Percentiles rank a stretch among this genome's conserved stretches.
These are phyloP conservation scores for Kitagawia praeruptora DNA, from an alignment of 129 eudicot species.

Conservation along the genomic window DNA sequence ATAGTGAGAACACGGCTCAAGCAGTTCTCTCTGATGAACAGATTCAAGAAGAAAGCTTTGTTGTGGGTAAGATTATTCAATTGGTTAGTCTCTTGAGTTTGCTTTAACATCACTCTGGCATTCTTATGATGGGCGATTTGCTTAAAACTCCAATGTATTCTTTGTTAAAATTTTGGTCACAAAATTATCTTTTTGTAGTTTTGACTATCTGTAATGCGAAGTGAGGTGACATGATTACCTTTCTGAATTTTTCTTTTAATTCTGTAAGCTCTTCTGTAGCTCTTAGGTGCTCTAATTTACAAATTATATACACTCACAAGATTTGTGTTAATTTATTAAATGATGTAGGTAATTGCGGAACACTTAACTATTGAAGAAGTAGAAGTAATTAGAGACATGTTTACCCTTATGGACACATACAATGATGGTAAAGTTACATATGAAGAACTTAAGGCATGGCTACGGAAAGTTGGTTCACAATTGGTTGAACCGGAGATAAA, in stretches of 20 bases:
- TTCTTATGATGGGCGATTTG: neutral
- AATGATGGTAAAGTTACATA: slow-evolving; percentile 85
- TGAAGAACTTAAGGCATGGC: slow-evolving; percentile 76
- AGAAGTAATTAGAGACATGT: slow-evolving; percentile 91
- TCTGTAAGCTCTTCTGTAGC: neutral
- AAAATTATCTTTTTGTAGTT: neutral
- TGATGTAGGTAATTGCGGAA: slow-evolving; percentile 81
- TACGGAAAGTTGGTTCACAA: slow-evolving; percentile 88
- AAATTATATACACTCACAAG: neutral
- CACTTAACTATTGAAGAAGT: slow-evolving; percentile 87
- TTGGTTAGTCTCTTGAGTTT: neutral
- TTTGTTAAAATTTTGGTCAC: neutral
- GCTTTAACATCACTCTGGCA: neutral
- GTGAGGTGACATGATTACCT: neutral
- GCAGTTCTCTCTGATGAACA: slow-evolving; percentile 90
- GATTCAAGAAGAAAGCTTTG: slow-evolving; percentile 92
- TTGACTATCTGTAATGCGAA: no score
- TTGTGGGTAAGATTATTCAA: slow-evolving; percentile 47
- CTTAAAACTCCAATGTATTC: neutral
- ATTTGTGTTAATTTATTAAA: slow-evolving; percentile 4
- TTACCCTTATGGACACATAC: slow-evolving; percentile 83
- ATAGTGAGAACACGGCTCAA: slow-evolving; percentile 86
- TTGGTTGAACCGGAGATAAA: slow-evolving; percentile 93
- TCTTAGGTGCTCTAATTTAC: neutral
- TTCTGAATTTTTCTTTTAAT: neutral